Evolutionary conservation across 352 stramenopile species (phyloP), one percentile per base, ranked within the genome.

Genomic region (Pythium insidiosum): DNA sequence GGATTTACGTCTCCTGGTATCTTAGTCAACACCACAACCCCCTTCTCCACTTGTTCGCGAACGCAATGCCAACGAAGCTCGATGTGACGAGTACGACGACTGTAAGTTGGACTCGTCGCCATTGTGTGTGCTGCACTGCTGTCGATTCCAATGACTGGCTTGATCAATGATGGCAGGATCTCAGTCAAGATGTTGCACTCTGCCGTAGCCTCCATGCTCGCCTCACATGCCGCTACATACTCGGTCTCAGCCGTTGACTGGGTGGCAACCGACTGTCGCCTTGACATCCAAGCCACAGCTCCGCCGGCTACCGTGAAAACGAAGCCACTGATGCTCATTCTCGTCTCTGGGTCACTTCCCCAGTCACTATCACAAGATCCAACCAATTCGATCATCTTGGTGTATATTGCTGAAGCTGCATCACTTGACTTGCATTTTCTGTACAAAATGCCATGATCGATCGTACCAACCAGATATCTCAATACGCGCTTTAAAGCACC

Each of bases 191-290:
- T 50, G 40, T 56, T 49, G 7, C 31, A 25, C 15, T 47, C 15
- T 16, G 23, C 38, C 0, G 30, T 22, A 0, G 38, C 48, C 15
- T 56, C 48, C 48, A 44, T 56, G 4, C 28, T 44, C 5, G 48
- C 38, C 25, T 56, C 48, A 15, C 48, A 56, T 5, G 48, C 39
- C 6, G 48, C 48, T 6, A 56, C 40, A 24, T 56, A 49, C 20
- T 56, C 39, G 2, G 48, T 39, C 16, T 56, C 34, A 15, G 38
- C 38, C 2, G 48, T 49, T 9, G 48, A 49, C 1, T 31, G 40
- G 13, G 39, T 39, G 1, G 49, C 18, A 15, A 56, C 38, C 2
- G 48, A 22, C 12, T 56, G 48, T 2, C 25, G 22, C 30, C 30
- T 49, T 1, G 48, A 45, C 4, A 19, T 35, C 48, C 48, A 56